These are phyloP conservation scores for Haplosporangium sp. DNA, from an alignment of 371 early-diverging fungal species.

Conservation along the genomic window DNA sequence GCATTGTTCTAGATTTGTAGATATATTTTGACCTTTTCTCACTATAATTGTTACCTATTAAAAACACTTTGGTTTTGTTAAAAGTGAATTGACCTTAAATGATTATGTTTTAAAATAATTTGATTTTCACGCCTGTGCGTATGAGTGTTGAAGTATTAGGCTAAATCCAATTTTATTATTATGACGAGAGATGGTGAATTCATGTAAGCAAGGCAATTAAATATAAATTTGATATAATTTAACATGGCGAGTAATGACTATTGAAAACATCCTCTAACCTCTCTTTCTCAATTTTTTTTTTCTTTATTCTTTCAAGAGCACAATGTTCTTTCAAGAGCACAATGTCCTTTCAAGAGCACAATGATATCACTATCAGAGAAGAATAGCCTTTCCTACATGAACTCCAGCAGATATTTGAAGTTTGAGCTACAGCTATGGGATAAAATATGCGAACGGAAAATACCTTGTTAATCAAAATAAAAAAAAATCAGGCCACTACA, in stretches of 20 bases:
- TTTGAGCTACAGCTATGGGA: no score
- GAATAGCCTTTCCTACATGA: no score
- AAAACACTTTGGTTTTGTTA: conserved; percentile 5
- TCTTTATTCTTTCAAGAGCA: background rate
- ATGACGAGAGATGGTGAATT: no score
- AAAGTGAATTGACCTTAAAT: background rate
- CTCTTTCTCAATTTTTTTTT: no score
- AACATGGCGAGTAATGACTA: no score
- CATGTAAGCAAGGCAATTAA: no score
- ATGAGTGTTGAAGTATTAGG: no score
- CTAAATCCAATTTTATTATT: background rate
- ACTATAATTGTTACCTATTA: background rate
- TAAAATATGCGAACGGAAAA: background rate
- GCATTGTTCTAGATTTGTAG: conserved; percentile 12
- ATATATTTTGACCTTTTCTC: conserved; percentile 10
- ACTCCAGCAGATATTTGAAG: no score
- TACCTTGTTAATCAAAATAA: background rate
- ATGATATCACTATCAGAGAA: background rate
- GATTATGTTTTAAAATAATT: background rate
- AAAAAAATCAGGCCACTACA: conserved; percentile 20
- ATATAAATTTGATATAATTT: no score
- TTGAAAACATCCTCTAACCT: no score
- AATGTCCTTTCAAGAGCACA: background rate
- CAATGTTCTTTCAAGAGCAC: background rate
- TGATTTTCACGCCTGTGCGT: background rate